Percentiles rank a stretch among this genome's conserved stretches.
Conservation (phyloP, 345 rosid genomes). For the Salix udensis region DNA sequence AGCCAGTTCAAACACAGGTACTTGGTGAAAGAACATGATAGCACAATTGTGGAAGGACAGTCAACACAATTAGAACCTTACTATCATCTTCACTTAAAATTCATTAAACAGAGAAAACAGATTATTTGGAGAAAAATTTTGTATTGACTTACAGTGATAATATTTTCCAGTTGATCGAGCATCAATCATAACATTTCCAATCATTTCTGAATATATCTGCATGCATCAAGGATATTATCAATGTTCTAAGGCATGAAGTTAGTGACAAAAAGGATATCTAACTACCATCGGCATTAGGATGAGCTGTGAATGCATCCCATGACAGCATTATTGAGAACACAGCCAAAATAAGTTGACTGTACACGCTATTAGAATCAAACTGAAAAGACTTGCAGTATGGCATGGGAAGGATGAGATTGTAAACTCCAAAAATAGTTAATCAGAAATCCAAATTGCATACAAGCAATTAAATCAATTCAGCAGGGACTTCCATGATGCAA, state of each 20-base stretch:
- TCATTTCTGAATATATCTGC: slow-evolving; percentile 97
- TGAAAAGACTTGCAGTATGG: not conserved
- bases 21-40: not conserved
- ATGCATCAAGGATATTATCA: slow-evolving; percentile 4
- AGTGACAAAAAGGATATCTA: not conserved
- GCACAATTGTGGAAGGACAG: not conserved
- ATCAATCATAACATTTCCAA: slow-evolving; percentile 97
- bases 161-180: slow-evolving; percentile 98
- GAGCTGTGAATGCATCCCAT: not conserved
- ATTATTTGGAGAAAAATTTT: not conserved
- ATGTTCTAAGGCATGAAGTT: not conserved
- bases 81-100: not conserved
- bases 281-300: not conserved
- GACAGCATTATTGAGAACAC: not conserved
- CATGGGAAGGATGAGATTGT: not conserved
- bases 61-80: not conserved
- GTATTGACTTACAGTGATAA: slow-evolving; percentile 76
- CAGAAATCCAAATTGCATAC: not conserved
- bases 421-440: not conserved
- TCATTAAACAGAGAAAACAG: not conserved
- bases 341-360: not conserved
- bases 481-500: no score
- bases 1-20: not conserved
- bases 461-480: not conserved
- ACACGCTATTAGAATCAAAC: not conserved